These are phyloP conservation scores for Solioccasus polychromus DNA, from an alignment of 768 basidiomycete genomes.

Conservation along the genomic window DNA sequence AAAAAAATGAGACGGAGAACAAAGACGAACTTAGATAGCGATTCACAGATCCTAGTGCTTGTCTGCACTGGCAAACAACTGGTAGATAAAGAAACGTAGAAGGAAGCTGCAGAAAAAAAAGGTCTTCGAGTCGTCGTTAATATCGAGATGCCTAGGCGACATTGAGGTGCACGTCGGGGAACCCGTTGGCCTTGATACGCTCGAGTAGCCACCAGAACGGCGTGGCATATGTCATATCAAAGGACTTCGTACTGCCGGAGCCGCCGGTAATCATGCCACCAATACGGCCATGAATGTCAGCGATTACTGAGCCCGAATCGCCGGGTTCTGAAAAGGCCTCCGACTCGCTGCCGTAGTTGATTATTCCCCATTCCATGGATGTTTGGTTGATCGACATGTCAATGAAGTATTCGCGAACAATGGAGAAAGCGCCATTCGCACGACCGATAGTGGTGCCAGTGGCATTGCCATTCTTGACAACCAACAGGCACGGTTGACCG, in stretches of 20 bases:
- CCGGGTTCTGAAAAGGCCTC: slow-evolving; percentile 32
- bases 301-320: slow-evolving; percentile 38
- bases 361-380: not conserved
- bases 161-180: slow-evolving; percentile 21
- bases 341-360: not conserved
- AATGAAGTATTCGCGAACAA: slow-evolving; percentile 31
- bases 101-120: not conserved
- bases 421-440: slow-evolving; percentile 32
- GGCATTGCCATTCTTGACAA: slow-evolving; percentile 5
- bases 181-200: slow-evolving; percentile 23
- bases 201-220: slow-evolving; percentile 36
- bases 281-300: slow-evolving; percentile 32
- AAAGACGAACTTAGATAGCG: not conserved
- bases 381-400: slow-evolving; percentile 1
- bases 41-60: not conserved
- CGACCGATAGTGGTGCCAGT: slow-evolving; percentile 38
- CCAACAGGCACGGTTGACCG: slow-evolving; percentile 13
- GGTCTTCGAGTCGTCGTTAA: not conserved
- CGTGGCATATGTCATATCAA: slow-evolving; percentile 39
- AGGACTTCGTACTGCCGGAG: slow-evolving; percentile 24
- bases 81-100: not conserved
- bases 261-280: slow-evolving; percentile 37
- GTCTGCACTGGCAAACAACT: not conserved
- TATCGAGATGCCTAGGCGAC: not conserved
- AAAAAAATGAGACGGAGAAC: not conserved